These are phyloP conservation scores for Backusella morwellensis DNA, from an alignment of 192 early-diverging fungal species.

Conservation along the genomic window DNA sequence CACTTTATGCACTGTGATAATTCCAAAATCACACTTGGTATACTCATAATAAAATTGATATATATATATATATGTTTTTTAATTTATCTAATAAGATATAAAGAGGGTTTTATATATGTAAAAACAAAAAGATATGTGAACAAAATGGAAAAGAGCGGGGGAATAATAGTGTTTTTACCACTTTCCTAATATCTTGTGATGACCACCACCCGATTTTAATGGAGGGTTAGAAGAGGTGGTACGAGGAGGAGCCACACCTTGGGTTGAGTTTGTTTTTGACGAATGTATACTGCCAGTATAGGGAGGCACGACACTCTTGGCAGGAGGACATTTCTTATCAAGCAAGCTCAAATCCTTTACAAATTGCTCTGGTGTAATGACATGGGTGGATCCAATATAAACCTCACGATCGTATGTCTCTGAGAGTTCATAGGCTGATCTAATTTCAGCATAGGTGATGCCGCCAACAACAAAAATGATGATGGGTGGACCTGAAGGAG, in stretches of 20 bases:
- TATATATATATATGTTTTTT: not conserved
- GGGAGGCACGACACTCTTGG: conserved; percentile 37
- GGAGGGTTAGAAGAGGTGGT: not conserved
- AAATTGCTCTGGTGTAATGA: conserved; percentile 68
- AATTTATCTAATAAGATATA: not conserved
- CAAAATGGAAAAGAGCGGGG: not conserved
- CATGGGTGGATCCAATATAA: conserved; percentile 51
- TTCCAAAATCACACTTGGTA: no score
- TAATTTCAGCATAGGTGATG: conserved; percentile 77
- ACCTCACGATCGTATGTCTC: conserved; percentile 66
- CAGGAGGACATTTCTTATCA: conserved; percentile 42
- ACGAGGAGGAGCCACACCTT: not conserved
- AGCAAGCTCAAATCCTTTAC: conserved; percentile 63
- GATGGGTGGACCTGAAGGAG: conserved; percentile 41
- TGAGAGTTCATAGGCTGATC: conserved; percentile 65
- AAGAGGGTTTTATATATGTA: not conserved
- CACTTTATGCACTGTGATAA: no score
- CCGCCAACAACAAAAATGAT: conserved; percentile 84
- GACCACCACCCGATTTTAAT: not conserved
- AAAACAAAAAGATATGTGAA: not conserved
- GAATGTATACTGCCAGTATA: conserved; percentile 24
- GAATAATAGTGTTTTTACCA: not conserved
- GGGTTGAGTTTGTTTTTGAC: not conserved
- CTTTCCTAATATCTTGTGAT: conserved; percentile 12
- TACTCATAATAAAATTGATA: not conserved